A percentile compares a stretch with the other conserved stretches of the same genome.
phyloP scores from a whole-genome alignment of 2,329 filamentous ascomycete species.

The Sphaerulina musiva region DNA sequence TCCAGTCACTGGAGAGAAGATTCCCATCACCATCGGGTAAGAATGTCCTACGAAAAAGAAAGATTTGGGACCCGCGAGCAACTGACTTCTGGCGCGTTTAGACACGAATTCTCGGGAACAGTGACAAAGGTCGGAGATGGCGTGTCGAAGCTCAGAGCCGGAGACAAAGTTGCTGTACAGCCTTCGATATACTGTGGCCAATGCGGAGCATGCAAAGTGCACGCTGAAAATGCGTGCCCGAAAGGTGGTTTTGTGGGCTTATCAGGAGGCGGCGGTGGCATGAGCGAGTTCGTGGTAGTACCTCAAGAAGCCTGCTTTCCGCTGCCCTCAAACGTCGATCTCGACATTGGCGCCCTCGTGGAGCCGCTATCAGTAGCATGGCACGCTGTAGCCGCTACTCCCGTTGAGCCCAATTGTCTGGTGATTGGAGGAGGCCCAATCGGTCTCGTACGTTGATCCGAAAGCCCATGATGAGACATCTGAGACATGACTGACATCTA shows the following conservation, averaged over 20 bases:
- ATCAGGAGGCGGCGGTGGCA: constrained; percentile 48
- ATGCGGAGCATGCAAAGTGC: constrained; percentile 50
- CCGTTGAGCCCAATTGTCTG: constrained; percentile 46
- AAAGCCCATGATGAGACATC: too few relatives aligned
- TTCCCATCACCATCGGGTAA: constrained; percentile 53
- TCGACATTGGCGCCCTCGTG: constrained; percentile 54
- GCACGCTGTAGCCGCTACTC: constrained; percentile 53
- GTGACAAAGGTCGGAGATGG: constrained; percentile 51
- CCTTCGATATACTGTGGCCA: constrained; percentile 54
- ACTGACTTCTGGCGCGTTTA: neutral
- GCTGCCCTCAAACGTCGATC: constrained; percentile 47
- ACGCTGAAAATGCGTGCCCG: constrained; percentile 53
- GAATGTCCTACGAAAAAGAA: neutral
- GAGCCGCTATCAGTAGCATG: constrained; percentile 59
- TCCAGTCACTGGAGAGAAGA: constrained; percentile 50
- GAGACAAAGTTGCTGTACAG: constrained; percentile 54
- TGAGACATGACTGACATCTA: too few relatives aligned
- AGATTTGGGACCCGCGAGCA: too few relatives aligned
- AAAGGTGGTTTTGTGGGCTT: constrained; percentile 45
- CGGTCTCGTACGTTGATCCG: too few relatives aligned
- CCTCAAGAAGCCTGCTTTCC: constrained; percentile 44
- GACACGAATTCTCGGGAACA: constrained; percentile 57
- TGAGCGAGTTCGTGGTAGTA: constrained; percentile 51
- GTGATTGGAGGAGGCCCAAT: constrained; percentile 47
- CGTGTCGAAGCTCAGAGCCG: constrained; percentile 42